Base-by-base conservation (phyloP, 768 basidiomycete species). In the Leccinum incarnatum region DNA sequence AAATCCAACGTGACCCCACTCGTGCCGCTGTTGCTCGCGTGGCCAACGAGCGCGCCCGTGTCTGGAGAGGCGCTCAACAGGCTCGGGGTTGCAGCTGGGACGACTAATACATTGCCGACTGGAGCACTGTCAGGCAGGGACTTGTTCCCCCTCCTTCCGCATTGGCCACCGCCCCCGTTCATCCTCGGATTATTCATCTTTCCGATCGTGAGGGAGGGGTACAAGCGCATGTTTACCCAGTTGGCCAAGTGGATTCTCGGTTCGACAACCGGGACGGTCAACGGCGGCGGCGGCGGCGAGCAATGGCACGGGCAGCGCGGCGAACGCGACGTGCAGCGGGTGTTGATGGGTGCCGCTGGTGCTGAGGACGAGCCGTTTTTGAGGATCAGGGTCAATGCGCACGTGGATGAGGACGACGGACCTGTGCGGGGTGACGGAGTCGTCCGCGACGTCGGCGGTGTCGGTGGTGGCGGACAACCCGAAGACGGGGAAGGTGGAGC, bases 81-180 rank as follows among this genome's bases (percentile, higher is more conserved):
- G 25, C 30, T 49, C 11, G 37, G 54, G 1, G 2, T 45, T 2
- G 4, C 25, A 4, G 46, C 48, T 10, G 37, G 37, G 4, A 57
- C 17, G 21, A 25, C 47, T 0, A 8, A 7, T 4, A 14, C 45
- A 17, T 45, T 25, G 15, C 9, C 19, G 2, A 30, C 27, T 8
- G 42, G 25, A n/a, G 17, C 4, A 15, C 34, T 54, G 9, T 37
- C 53, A 0, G 30, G 32, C 0, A 61, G 67, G 37, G 69, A 71
- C 15, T 4, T 65, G 21, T 71, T 72, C 27, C 71, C 69, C 9
- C 53, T 71, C 23, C 69, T 75, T 10, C 70, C 74, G 2, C 62
- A 62, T 15, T 87, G 85, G 85, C 86, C 86, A 4, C 86, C 86
- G 5, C 81, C 85, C 0, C 85, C 86, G 0, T 62, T 82, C n/a